These are phyloP conservation scores for Wickerhamomyces alni DNA, from an alignment of 805 yeast species.

Conservation along the genomic window DNA sequence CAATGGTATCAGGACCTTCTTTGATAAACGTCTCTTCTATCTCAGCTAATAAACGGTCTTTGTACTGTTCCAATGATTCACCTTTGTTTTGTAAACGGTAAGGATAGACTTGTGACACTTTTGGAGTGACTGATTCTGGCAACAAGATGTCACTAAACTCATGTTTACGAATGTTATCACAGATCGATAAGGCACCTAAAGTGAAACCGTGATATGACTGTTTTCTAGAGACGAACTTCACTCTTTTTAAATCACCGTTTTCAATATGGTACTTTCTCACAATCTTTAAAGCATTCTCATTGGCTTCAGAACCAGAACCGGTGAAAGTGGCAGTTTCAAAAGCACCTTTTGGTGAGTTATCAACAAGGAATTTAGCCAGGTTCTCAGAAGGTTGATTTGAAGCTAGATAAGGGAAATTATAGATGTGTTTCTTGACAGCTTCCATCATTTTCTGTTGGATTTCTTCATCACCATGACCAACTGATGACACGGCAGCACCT, in stretches of 20 bases:
- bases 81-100: slow-evolving; percentile 23
- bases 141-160: slow-evolving; percentile 26
- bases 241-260: slow-evolving; percentile 35
- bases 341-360: slow-evolving; percentile 37
- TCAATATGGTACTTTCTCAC: slow-evolving; percentile 41
- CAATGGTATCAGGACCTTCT: slow-evolving; percentile 38
- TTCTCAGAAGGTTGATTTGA: slow-evolving; percentile 35
- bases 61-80: slow-evolving; percentile 35
- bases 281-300: slow-evolving; percentile 58
- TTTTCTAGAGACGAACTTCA: slow-evolving; percentile 37
- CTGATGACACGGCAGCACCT: slow-evolving; percentile 47
- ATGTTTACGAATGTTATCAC: slow-evolving; percentile 32
- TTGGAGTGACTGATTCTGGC: slow-evolving; percentile 21
- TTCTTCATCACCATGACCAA: slow-evolving; percentile 40
- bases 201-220: slow-evolving; percentile 47
- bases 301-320: slow-evolving; percentile 63
- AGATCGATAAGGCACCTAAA: slow-evolving; percentile 38
- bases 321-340: slow-evolving; percentile 39
- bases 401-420: slow-evolving; percentile 29
- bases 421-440: slow-evolving; percentile 31
- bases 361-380: slow-evolving; percentile 36
- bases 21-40: slow-evolving; percentile 35
- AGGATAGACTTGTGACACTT: slow-evolving; percentile 24
- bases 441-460: slow-evolving; percentile 33
- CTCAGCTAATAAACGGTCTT: slow-evolving; percentile 31